Evolutionary conservation across 2,329 filamentous ascomycete genomes (phyloP).

Genomic region (Aspergillus sp.): DNA sequence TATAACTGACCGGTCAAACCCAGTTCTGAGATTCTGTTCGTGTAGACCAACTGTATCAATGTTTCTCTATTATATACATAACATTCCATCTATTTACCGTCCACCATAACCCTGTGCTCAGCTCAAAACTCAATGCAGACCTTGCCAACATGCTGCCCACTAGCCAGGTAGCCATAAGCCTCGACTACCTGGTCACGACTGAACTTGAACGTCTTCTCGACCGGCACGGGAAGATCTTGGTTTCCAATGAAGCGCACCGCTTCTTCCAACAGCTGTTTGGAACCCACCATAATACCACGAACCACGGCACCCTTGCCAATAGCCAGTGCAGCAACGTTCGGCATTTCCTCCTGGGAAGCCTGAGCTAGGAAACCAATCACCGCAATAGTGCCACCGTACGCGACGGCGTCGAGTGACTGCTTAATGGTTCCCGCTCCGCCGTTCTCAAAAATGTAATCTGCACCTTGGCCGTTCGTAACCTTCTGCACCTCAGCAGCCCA

Average conservation of each 20-base stretch:
- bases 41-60: too few species aligned
- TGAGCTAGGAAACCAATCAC: slow-evolving; percentile 7
- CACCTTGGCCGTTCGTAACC: neutral
- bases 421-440: slow-evolving; percentile 35
- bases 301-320: slow-evolving; percentile 33
- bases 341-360: neutral
- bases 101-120: neutral
- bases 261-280: slow-evolving; percentile 40
- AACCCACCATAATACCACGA: slow-evolving; percentile 40
- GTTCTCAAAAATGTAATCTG: neutral
- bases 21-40: neutral
- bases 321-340: slow-evolving; percentile 10
- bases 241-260: slow-evolving; percentile 32
- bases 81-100: neutral
- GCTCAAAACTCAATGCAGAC: slow-evolving; percentile 28
- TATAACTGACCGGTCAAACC: neutral
- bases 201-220: slow-evolving; percentile 26
- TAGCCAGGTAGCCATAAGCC: slow-evolving; percentile 27
- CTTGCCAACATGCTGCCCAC: slow-evolving; percentile 39
- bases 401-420: slow-evolving; percentile 25
- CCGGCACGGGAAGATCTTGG: slow-evolving; percentile 28
- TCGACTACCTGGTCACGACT: slow-evolving; percentile 26
- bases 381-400: neutral
- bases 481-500: slow-evolving; percentile 3
- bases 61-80: neutral